phyloP scores from a whole-genome alignment of 306 rosid genomes.

The Cucurbita ficifolia region DNA sequence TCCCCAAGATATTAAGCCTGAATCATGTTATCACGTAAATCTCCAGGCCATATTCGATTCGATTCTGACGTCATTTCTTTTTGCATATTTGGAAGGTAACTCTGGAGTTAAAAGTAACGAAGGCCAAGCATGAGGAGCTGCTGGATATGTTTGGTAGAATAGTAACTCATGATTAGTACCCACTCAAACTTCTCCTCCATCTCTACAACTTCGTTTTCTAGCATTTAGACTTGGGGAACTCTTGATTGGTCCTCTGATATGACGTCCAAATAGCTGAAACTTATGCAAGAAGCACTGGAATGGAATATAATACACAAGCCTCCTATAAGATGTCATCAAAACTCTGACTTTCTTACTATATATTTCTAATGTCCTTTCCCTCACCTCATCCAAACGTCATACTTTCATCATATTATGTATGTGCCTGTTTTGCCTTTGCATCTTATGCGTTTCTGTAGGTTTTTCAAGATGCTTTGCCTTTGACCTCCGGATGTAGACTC shows the following conservation, averaged over 20 bases:
- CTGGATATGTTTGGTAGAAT: slow-evolving; percentile 24
- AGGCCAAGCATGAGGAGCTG: slow-evolving; percentile 48
- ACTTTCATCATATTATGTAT: not conserved
- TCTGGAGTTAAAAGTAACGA: slow-evolving; percentile 48
- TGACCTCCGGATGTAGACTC: not conserved
- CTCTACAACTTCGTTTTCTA: not conserved
- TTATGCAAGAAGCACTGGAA: not conserved
- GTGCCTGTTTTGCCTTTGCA: not conserved
- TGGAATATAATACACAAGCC: not conserved
- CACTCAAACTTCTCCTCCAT: not conserved
- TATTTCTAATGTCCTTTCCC: not conserved
- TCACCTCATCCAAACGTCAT: not conserved
- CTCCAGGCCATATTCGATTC: not conserved
- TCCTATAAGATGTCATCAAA: not conserved
- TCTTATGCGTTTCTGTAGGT: not conserved
- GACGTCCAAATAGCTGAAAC: not conserved
- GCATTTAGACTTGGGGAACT: not conserved
- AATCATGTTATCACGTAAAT: not conserved
- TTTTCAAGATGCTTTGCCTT: not conserved
- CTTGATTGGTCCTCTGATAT: not conserved
- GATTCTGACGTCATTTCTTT: not conserved
- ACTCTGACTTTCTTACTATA: not conserved
- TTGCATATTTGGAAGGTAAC: slow-evolving; percentile 37
- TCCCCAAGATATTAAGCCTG: not conserved
- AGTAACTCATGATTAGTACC: slow-evolving; percentile 22